Percentiles rank a stretch among this genome's conserved stretches.
Conservation (phyloP, 805 yeast genomes). For the Spathaspora gorwiae region DNA sequence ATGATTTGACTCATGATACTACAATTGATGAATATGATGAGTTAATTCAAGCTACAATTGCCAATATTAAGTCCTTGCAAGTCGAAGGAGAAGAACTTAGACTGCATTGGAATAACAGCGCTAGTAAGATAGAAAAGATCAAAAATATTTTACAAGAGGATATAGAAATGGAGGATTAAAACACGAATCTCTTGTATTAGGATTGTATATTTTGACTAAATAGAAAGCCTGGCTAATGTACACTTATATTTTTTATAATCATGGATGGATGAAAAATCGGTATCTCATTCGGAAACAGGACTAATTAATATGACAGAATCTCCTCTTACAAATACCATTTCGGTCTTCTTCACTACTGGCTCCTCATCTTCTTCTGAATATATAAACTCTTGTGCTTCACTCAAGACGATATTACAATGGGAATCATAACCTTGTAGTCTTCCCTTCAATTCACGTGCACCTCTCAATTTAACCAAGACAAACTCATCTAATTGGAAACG, state of each 20-base stretch:
- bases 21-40: slow-evolving; percentile 29
- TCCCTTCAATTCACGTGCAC: slow-evolving; percentile 89
- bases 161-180: slow-evolving; percentile 10
- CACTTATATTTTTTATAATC: no score
- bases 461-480: slow-evolving; percentile 85
- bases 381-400: slow-evolving; percentile 86
- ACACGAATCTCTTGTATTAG: no score
- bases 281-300: slow-evolving; percentile 15
- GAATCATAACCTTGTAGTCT: slow-evolving; percentile 91
- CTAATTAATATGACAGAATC: slow-evolving; percentile 88
- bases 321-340: slow-evolving; percentile 96
- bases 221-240: no score
- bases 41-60: slow-evolving; percentile 19
- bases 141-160: slow-evolving; percentile 16
- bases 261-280: no score
- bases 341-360: slow-evolving; percentile 54
- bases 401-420: slow-evolving; percentile 92
- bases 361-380: slow-evolving; percentile 49
- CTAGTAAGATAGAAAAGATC: slow-evolving; percentile 25
- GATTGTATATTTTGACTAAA: no score
- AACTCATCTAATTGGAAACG: slow-evolving; percentile 82
- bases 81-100: slow-evolving; percentile 28
- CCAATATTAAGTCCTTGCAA: slow-evolving; percentile 25
- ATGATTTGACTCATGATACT: slow-evolving; percentile 13
- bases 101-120: slow-evolving; percentile 32